A percentile compares a stretch with the other conserved stretches of the same genome.
These are phyloP conservation scores for Rhizomucor pusillus DNA, from an alignment of 371 early-diverging fungal species.

Conservation along the genomic window DNA sequence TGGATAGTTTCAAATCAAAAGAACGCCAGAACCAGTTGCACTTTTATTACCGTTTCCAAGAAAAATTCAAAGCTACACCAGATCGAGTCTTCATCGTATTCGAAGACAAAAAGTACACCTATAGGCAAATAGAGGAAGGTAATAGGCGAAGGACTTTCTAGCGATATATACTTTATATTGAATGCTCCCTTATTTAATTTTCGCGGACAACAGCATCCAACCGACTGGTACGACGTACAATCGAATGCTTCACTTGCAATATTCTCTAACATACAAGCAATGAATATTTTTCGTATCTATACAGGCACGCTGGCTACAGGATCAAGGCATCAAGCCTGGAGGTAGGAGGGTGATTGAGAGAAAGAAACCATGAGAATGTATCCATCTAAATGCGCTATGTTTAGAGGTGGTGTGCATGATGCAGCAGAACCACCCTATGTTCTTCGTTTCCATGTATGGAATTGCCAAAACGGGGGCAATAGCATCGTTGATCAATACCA, in stretches of 20 bases:
- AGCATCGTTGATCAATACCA: slow-evolving; percentile 31
- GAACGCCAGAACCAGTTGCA: slow-evolving; percentile 11
- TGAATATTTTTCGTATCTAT: neutral
- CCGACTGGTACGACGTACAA: slow-evolving; percentile 11
- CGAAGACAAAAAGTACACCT: slow-evolving; percentile 24
- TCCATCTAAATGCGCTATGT: neutral
- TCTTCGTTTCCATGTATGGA: slow-evolving; percentile 20
- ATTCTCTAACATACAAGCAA: neutral
- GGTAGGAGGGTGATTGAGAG: slow-evolving; percentile 7
- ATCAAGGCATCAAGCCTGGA: slow-evolving; percentile 20
- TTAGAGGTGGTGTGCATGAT: slow-evolving; percentile 34
- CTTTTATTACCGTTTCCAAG: slow-evolving; percentile 28
- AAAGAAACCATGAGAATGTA: neutral
- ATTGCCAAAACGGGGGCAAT: slow-evolving; percentile 32
- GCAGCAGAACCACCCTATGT: slow-evolving; percentile 31
- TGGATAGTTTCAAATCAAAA: slow-evolving; percentile 1
- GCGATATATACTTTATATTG: neutral
- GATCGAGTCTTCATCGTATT: slow-evolving; percentile 20
- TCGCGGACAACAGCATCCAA: slow-evolving; percentile 21
- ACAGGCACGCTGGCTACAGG: slow-evolving; percentile 25
- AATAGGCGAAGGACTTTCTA: neutral
- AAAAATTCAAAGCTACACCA: slow-evolving; percentile 18
- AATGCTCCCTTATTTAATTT: neutral
- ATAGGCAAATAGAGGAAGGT: slow-evolving; percentile 25
- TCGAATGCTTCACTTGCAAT: neutral